phyloP scores from a whole-genome alignment of 2,329 filamentous ascomycete genomes.

The Monilinia polystroma region DNA sequence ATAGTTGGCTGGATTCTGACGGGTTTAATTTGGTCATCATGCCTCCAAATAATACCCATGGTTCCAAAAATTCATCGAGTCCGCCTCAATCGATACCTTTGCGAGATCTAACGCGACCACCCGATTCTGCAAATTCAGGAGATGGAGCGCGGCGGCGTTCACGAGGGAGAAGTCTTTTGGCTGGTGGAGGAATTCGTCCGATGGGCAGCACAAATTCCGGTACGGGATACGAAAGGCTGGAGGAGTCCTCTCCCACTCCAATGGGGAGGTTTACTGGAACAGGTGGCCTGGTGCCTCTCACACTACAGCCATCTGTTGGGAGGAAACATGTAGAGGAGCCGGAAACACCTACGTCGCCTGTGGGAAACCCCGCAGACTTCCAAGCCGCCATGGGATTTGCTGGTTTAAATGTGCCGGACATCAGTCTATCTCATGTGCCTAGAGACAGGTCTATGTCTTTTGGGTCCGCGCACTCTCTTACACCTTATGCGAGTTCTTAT shows the following conservation, averaged over 20 bases:
- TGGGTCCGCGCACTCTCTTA: slow-evolving; percentile 31
- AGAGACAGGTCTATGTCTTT: slow-evolving; percentile 33
- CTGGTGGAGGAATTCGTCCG: slow-evolving; percentile 33
- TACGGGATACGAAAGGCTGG: slow-evolving; percentile 39
- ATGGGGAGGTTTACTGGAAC: slow-evolving; percentile 26
- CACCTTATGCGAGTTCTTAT: slow-evolving; percentile 27
- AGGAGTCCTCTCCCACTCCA: slow-evolving; percentile 37
- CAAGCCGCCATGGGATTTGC: slow-evolving; percentile 40
- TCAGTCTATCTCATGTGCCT: slow-evolving; percentile 37
- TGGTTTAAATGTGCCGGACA: slow-evolving; percentile 40
- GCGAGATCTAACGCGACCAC: slow-evolving; percentile 53
- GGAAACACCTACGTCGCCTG: slow-evolving; percentile 34
- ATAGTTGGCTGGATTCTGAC: slow-evolving; percentile 11
- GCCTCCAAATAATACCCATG: slow-evolving; percentile 50
- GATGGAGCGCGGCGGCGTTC: slow-evolving; percentile 34
- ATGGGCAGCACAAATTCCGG: slow-evolving; percentile 31
- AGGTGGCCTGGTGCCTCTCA: slow-evolving; percentile 23
- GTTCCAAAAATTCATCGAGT: slow-evolving; percentile 45
- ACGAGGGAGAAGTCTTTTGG: slow-evolving; percentile 39
- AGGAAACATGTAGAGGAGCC: slow-evolving; percentile 26
- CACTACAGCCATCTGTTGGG: slow-evolving; percentile 22
- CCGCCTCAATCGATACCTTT: slow-evolving; percentile 67
- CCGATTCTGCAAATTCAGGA: slow-evolving; percentile 36
- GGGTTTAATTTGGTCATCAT: slow-evolving; percentile 40
- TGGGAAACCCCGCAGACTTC: slow-evolving; percentile 38